These are phyloP conservation scores for Neostapfia colusana DNA, from an alignment of 176 grass and related monocot genomes.

Conservation along the genomic window DNA sequence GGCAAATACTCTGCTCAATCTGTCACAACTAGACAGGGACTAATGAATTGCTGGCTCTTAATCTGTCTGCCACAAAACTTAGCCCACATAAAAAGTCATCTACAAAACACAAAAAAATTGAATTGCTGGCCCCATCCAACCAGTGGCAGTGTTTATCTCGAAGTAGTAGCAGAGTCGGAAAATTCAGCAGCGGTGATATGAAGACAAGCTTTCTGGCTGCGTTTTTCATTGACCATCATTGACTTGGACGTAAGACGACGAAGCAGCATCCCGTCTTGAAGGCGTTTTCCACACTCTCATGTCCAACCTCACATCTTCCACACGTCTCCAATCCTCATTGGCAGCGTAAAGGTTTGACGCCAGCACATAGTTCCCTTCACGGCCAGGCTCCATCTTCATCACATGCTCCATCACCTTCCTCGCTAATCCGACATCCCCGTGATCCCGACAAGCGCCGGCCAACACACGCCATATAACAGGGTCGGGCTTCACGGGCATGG, in stretches of 20 bases:
- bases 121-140: neutral
- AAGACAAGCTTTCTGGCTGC: conserved; percentile 26
- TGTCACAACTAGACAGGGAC: neutral
- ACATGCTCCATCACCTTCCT: conserved; percentile 47
- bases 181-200: neutral
- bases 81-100: neutral
- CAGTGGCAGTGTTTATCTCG: conserved; percentile 2
- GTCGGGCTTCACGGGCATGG: conserved; percentile 58
- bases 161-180: neutral
- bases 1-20: neutral
- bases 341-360: conserved; percentile 57
- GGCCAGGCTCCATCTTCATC: conserved; percentile 46
- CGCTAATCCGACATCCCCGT: conserved; percentile 44
- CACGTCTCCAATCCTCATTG: conserved; percentile 53
- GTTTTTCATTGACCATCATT: conserved; percentile 32
- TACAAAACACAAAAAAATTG: neutral
- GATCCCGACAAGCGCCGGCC: conserved; percentile 54
- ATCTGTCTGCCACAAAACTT: neutral
- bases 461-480: conserved; percentile 60
- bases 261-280: conserved; percentile 14
- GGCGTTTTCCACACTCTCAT: conserved; percentile 44
- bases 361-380: conserved; percentile 49
- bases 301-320: conserved; percentile 45
- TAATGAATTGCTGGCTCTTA: neutral
- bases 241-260: conserved; percentile 40